A percentile compares a stretch with the other conserved stretches of the same genome.
Evolutionary conservation across 129 eudicot genomes (phyloP).

Genomic region (Tanacetum coccineum): DNA sequence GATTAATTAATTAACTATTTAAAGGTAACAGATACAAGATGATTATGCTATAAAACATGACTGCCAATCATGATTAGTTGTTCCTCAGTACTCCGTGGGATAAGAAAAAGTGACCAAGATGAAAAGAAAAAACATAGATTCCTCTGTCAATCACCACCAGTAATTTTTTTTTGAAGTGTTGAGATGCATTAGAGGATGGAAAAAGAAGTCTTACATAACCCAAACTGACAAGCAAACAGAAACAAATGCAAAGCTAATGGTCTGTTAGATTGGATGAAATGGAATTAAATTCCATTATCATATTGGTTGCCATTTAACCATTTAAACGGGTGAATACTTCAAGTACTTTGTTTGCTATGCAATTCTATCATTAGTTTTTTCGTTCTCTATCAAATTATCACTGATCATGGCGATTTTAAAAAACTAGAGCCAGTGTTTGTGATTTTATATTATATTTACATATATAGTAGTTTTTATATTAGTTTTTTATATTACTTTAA

Average conservation of each 20-base stretch:
- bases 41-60: too few relatives aligned
- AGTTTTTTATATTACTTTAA: background rate
- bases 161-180: background rate
- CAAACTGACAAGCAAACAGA: constrained; percentile 8
- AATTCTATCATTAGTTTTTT: background rate
- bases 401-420: background rate
- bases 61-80: too few relatives aligned
- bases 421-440: background rate
- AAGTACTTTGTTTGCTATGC: background rate
- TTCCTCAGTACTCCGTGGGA: too few relatives aligned
- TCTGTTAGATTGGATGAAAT: background rate
- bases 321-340: background rate
- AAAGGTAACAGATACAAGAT: too few relatives aligned
- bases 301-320: constrained; percentile 1
- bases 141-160: background rate
- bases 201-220: background rate
- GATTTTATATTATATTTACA: background rate
- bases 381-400: background rate
- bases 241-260: background rate
- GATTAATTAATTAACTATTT: too few relatives aligned
- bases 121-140: too few relatives aligned
- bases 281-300: background rate
- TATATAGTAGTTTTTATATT: background rate
- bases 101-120: too few relatives aligned
- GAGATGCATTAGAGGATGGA: too few relatives aligned